phyloP scores from a whole-genome alignment of 1,139 yeast genomes.

The Zhuliangozyma blackwelliae region DNA sequence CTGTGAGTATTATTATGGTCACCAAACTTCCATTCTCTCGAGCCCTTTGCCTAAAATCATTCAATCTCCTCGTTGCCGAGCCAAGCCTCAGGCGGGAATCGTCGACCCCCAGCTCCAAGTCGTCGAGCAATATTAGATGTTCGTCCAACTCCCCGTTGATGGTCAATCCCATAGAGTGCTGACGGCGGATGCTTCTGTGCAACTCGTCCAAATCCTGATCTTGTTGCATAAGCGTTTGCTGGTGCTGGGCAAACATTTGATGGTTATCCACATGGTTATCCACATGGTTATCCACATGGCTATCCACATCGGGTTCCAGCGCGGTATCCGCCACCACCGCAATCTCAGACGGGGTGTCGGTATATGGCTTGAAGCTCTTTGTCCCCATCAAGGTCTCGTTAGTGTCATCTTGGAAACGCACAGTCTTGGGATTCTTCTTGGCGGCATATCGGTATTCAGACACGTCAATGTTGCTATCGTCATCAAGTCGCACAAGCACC shows the following conservation, averaged over 20 bases:
- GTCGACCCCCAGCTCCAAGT: constrained; percentile 66
- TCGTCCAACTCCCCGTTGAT: constrained; percentile 66
- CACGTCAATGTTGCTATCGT: constrained; percentile 29
- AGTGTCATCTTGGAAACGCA: constrained; percentile 48
- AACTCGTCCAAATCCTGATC: constrained; percentile 58
- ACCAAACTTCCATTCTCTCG: constrained; percentile 70
- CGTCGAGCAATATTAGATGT: constrained; percentile 66
- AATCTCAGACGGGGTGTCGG: constrained; percentile 33
- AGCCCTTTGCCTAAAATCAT: constrained; percentile 50
- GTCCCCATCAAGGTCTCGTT: constrained; percentile 20
- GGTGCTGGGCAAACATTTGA: constrained; percentile 62
- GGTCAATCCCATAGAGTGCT: constrained; percentile 58
- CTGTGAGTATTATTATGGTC: constrained; percentile 60
- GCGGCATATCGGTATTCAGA: constrained; percentile 31
- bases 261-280: constrained; percentile 37
- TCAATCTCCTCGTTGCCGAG: constrained; percentile 53
- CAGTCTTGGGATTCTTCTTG: constrained; percentile 33
- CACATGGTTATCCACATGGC: no score
- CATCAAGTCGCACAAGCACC: constrained; percentile 17
- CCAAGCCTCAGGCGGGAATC: constrained; percentile 46
- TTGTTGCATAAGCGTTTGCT: constrained; percentile 59
- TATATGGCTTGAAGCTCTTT: constrained; percentile 36
- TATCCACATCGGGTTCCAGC: constrained; percentile 16
- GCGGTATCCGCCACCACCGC: constrained; percentile 2
- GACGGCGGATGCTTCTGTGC: constrained; percentile 59